Percentiles rank a stretch among this genome's conserved stretches.
phyloP scores from a whole-genome alignment of 345 rosid species.

The Aquilaria yunnanensis region DNA sequence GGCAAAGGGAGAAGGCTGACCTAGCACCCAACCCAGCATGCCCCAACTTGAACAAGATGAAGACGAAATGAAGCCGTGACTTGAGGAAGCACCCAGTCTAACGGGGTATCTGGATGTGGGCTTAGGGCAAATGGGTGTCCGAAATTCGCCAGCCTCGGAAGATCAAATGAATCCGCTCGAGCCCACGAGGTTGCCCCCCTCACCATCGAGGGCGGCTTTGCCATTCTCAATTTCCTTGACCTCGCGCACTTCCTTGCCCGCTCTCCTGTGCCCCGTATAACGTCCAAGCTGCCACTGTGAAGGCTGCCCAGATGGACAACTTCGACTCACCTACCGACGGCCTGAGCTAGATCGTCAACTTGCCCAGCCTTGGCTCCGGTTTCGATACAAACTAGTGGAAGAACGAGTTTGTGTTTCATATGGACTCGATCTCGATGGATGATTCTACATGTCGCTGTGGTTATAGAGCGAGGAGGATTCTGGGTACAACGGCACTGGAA shows the following conservation, averaged over 20 bases:
- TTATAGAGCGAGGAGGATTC: slow-evolving; percentile 32
- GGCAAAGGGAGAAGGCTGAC: neutral
- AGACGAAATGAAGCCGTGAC: slow-evolving; percentile 38
- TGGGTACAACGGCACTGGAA: slow-evolving; percentile 5
- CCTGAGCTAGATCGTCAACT: slow-evolving; percentile 67
- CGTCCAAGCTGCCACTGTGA: slow-evolving; percentile 84
- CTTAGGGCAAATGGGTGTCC: slow-evolving; percentile 98
- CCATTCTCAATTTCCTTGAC: slow-evolving; percentile 85
- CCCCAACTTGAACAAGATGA: slow-evolving; percentile 16
- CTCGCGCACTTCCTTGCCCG: slow-evolving; percentile 71
- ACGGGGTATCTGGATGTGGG: slow-evolving; percentile 84
- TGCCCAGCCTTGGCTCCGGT: slow-evolving; percentile 59
- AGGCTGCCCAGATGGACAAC: slow-evolving; percentile 71
- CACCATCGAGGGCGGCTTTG: slow-evolving; percentile 71
- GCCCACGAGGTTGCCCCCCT: slow-evolving; percentile 94
- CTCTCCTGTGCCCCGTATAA: slow-evolving; percentile 71
- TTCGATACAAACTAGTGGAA: slow-evolving; percentile 29
- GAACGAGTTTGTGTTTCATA: slow-evolving; percentile 35
- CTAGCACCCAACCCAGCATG: slow-evolving; percentile 1
- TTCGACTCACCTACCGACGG: slow-evolving; percentile 40
- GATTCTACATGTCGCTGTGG: slow-evolving; percentile 40
- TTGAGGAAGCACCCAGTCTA: slow-evolving; percentile 71
- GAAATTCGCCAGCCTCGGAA: slow-evolving; percentile 93
- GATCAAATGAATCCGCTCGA: slow-evolving; percentile 94
- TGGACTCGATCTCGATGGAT: slow-evolving; percentile 36